Conservation (phyloP, 352 stramenopile genomes). For the Phytophthora europaea region DNA sequence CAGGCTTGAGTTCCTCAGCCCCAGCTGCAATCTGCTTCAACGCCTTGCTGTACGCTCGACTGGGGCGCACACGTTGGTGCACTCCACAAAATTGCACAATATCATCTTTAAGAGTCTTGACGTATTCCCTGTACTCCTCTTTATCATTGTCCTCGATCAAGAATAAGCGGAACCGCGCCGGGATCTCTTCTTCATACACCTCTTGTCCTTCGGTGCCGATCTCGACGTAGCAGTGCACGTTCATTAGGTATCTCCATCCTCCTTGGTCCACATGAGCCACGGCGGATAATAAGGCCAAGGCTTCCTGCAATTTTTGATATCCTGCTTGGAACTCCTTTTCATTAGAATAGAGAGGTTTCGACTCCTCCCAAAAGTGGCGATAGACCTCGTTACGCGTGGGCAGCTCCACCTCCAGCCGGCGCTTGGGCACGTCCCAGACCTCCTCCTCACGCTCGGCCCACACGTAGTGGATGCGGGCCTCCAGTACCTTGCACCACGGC, state of each 20-base stretch:
- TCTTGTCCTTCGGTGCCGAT: conserved; percentile 23
- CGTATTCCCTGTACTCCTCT: conserved; percentile 3
- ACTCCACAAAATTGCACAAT: conserved; percentile 18
- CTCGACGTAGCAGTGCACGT: conserved; percentile 32
- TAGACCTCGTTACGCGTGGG: conserved; percentile 12
- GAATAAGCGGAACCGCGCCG: conserved; percentile 9
- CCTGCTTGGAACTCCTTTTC: conserved; percentile 6
- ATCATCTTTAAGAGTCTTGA: conserved; percentile 21
- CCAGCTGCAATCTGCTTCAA: conserved; percentile 18
- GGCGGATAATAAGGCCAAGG: conserved; percentile 39
- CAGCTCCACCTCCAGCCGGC: conserved; percentile 25
- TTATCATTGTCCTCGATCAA: conserved; percentile 11
- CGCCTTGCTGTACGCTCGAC: conserved; percentile 6
- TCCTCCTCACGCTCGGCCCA: conserved; percentile 20
- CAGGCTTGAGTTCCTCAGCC: neutral
- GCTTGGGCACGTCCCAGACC: conserved; percentile 23
- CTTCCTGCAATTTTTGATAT: conserved; percentile 28
- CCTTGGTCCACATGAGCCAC: conserved; percentile 32
- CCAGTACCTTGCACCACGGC: conserved; percentile 26
- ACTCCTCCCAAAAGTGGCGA: conserved; percentile 1
- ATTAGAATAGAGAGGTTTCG: conserved; percentile 18
- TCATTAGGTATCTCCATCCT: conserved; percentile 39
- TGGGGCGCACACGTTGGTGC: conserved; percentile 13
- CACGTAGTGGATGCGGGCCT: conserved; percentile 16
- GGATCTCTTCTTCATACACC: conserved; percentile 26